Percentiles rank a stretch among this genome's conserved stretches.
phyloP scores from a whole-genome alignment of 805 yeast genomes.

The Nakazawaea ishiwadae region DNA sequence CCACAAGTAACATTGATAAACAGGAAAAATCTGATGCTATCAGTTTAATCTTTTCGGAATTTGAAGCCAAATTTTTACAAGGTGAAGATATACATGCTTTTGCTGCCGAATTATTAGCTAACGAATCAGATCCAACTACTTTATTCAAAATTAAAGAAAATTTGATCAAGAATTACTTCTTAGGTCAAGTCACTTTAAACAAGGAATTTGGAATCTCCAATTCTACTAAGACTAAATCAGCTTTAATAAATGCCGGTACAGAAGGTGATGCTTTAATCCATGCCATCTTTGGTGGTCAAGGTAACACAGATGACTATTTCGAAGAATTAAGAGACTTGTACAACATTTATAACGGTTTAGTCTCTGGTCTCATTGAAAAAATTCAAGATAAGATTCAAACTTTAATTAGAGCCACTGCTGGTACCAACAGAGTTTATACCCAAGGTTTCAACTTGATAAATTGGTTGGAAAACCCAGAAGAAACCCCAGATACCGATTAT shows the following conservation, averaged over 20 bases:
- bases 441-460: constrained; percentile 86
- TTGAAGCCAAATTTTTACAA: constrained; percentile 72
- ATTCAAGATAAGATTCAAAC: constrained; percentile 65
- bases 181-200: constrained; percentile 27
- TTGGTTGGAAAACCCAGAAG: constrained; percentile 83
- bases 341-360: constrained; percentile 69
- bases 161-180: constrained; percentile 75
- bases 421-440: constrained; percentile 83
- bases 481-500: constrained; percentile 87
- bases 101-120: constrained; percentile 65
- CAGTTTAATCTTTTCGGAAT: constrained; percentile 68
- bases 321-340: constrained; percentile 90
- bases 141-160: constrained; percentile 60
- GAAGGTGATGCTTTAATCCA: constrained; percentile 56
- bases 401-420: constrained; percentile 66
- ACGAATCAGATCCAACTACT: constrained; percentile 60
- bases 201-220: constrained; percentile 18
- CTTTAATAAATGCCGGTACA: constrained; percentile 61
- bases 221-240: constrained; percentile 17
- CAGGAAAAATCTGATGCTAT: constrained; percentile 51
- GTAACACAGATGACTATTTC: constrained; percentile 95
- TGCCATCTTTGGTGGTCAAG: constrained; percentile 98
- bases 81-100: constrained; percentile 84
- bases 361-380: constrained; percentile 64
- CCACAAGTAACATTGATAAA: constrained; percentile 20